phyloP scores from a whole-genome alignment of 1,139 yeast species.

The Yamadazyma aaseri region DNA sequence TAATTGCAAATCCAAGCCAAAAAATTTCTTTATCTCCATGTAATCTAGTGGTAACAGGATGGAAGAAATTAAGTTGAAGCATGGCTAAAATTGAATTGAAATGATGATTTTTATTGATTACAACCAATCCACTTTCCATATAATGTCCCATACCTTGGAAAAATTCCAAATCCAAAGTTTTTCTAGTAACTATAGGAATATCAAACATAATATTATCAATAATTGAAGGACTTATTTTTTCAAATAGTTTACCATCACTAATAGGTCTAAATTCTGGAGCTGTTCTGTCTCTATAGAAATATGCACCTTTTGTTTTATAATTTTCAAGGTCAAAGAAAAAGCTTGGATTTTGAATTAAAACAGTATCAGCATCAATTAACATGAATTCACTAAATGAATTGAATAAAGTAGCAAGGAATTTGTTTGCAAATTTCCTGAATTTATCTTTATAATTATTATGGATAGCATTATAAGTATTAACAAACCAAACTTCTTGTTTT shows the following conservation, averaged over 20 bases:
- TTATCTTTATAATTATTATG: slow-evolving; percentile 23
- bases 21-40: slow-evolving; percentile 38
- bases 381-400: slow-evolving; percentile 36
- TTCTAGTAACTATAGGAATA: slow-evolving; percentile 27
- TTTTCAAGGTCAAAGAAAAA: slow-evolving; percentile 27
- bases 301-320: slow-evolving; percentile 29
- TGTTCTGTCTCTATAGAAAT: slow-evolving; percentile 31
- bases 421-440: slow-evolving; percentile 28
- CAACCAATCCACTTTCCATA: slow-evolving; percentile 35
- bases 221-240: slow-evolving; percentile 28
- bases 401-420: slow-evolving; percentile 33
- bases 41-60: slow-evolving; percentile 23
- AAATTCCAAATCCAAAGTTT: slow-evolving; percentile 22
- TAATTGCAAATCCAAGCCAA: slow-evolving; percentile 32
- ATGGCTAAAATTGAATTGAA: slow-evolving; percentile 28
- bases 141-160: slow-evolving; percentile 31
- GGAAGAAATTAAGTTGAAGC: slow-evolving; percentile 28
- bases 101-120: slow-evolving; percentile 28
- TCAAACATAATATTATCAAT: slow-evolving; percentile 30
- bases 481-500: slow-evolving; percentile 38
- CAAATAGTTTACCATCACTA: slow-evolving; percentile 25
- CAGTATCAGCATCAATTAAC: slow-evolving; percentile 37
- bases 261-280: slow-evolving; percentile 27
- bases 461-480: slow-evolving; percentile 28
- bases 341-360: slow-evolving; percentile 28